Percentiles rank a stretch among this genome's conserved stretches.
Conservation (phyloP, 495 filamentous ascomycete species). For the Stereocaulon alpinum region DNA sequence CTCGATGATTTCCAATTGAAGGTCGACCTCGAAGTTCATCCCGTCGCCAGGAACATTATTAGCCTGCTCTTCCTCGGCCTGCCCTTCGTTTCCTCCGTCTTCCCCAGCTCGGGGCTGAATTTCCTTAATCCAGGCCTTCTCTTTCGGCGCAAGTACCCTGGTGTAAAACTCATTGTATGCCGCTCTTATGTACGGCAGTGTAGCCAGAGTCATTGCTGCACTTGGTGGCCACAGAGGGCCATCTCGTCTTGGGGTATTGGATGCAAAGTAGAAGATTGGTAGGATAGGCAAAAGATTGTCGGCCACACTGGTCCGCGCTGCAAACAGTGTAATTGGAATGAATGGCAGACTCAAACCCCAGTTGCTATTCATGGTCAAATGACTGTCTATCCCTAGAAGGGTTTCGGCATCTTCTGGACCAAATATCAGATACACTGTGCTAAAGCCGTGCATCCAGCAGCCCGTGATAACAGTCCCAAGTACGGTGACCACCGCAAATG, state of each 20-base stretch:
- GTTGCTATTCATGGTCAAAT: slow-evolving; percentile 22
- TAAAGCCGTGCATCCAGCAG: slow-evolving; percentile 47
- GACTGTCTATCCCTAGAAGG: slow-evolving; percentile 34
- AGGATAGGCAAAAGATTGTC: slow-evolving; percentile 52
- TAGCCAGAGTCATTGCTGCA: slow-evolving; percentile 55
- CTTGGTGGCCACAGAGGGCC: slow-evolving; percentile 62
- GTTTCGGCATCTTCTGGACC: slow-evolving; percentile 46
- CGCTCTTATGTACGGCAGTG: slow-evolving; percentile 57
- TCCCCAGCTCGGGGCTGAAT: slow-evolving; percentile 52
- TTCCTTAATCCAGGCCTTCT: slow-evolving; percentile 55
- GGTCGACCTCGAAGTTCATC: slow-evolving; percentile 28
- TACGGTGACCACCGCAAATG: slow-evolving; percentile 46
- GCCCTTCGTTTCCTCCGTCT: slow-evolving; percentile 22
- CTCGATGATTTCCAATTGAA: slow-evolving; percentile 33
- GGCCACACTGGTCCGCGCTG: slow-evolving; percentile 47
- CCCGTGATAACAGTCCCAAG: slow-evolving; percentile 44
- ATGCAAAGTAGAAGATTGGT: slow-evolving; percentile 52
- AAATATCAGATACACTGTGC: slow-evolving; percentile 53
- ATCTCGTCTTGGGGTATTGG: slow-evolving; percentile 33
- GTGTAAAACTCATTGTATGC: slow-evolving; percentile 58
- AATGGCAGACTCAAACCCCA: slow-evolving; percentile 48
- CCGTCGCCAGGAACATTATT: slow-evolving; percentile 32
- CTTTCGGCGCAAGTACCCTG: slow-evolving; percentile 49
- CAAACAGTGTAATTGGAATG: slow-evolving; percentile 50
- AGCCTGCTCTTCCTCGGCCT: slow-evolving; percentile 29